Base-by-base conservation (phyloP, 257 asterid genomes). In the Craterostigma plantagineum region DNA sequence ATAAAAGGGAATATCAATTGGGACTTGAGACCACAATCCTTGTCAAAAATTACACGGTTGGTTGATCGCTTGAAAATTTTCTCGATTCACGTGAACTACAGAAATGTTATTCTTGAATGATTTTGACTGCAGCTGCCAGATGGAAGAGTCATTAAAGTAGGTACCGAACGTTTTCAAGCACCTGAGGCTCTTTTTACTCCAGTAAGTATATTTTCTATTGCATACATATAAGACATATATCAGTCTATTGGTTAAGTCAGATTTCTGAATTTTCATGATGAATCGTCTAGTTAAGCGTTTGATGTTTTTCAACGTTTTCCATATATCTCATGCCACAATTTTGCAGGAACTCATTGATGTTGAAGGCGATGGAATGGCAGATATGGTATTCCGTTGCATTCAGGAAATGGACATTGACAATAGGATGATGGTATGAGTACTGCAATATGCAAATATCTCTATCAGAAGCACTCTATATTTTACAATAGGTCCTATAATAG, bases 301-400 rank as follows among this genome's bases (percentile, higher is more conserved):
- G n/a, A n/a, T n/a, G n/a, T n/a, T n/a, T n/a, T n/a, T n/a, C n/a
- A n/a, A n/a, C n/a, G n/a, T n/a, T n/a, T n/a, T n/a, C n/a, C n/a
- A n/a, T n/a, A n/a, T n/a, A 7, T 14, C 13, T 16, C 9, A 7
- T 16, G 3, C 41, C 36, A 35, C 40, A 23, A 10, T 43, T 38
- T 18, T 66, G 65, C 69, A 87, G 98, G 98, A 87, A 59, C 95
- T 87, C 60, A 82, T 87, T 37, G 98, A 87, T 43, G 92, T 87
- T 42, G 98, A 87, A 72, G 98, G 98, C 53, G 98, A 87, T 72
- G 98, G 98, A 53, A 79, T 87, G 85, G 98, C 95, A 56, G 98
- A 82, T 63, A 82, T 87, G 98, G 98, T 87, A 54, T 87, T 87
- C 53, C 87, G 73, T 52, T 87, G 95, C 76, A 82, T 87, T 63